Conservation (phyloP, 108 stramenopile genomes). For the Nannochloropsis oceanica region DNA sequence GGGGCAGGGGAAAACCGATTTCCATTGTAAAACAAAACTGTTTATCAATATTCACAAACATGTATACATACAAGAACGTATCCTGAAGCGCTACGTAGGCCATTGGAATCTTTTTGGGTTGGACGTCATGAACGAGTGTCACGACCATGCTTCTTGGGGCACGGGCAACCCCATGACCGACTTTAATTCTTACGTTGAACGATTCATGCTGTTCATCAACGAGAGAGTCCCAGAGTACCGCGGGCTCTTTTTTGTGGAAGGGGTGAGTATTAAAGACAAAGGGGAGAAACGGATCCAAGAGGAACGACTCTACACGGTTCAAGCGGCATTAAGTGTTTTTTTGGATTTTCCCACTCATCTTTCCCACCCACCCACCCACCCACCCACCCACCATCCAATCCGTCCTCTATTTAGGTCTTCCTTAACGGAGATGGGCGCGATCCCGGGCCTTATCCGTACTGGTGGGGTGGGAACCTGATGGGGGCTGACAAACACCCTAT, state of each 20-base stretch:
- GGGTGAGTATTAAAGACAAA: not conserved
- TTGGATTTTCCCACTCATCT: too few relatives aligned
- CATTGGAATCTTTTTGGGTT: not conserved
- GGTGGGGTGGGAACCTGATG: not conserved
- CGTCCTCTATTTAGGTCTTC: not conserved
- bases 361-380: too few relatives aligned
- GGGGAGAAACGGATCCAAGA: too few relatives aligned
- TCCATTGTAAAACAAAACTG: not conserved
- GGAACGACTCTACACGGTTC: too few relatives aligned
- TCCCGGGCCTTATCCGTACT: not conserved
- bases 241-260: not conserved
- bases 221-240: not conserved
- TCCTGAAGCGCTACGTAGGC: not conserved
- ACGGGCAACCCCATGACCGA: not conserved
- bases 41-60: not conserved
- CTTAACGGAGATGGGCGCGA: not conserved
- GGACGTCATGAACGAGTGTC: not conserved
- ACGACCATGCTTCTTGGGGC: not conserved
- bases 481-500: not conserved
- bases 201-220: not conserved
- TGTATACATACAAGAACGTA: not conserved
- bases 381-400: too few relatives aligned
- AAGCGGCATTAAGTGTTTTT: too few relatives aligned
- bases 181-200: not conserved
- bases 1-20: not conserved